These are phyloP conservation scores for Amyloporia xantha DNA, from an alignment of 768 basidiomycete species.

Conservation along the genomic window DNA sequence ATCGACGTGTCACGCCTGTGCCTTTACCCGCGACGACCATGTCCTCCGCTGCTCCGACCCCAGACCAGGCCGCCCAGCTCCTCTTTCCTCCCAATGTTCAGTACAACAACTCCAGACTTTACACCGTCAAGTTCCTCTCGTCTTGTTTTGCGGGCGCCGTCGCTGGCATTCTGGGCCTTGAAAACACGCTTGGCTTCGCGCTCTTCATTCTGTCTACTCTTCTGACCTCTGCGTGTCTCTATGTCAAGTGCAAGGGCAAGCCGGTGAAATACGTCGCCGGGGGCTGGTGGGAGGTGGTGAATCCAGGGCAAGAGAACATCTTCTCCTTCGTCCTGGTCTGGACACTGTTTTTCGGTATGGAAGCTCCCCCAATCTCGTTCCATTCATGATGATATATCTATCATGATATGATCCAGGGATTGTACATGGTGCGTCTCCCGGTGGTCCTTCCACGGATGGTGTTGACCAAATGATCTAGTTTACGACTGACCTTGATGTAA, in stretches of 20 bases:
- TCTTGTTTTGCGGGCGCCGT: conserved; percentile 83
- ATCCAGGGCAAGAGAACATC: conserved; percentile 84
- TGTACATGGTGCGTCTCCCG: conserved; percentile 37
- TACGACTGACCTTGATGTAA: conserved; percentile 24
- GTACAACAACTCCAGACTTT: conserved; percentile 50
- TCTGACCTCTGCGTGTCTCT: conserved; percentile 59
- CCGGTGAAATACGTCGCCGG: conserved; percentile 58
- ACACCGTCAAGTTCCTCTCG: conserved; percentile 71
- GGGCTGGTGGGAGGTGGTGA: conserved; percentile 62
- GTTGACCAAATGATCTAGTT: conserved; percentile 20
- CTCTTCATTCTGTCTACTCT: conserved; percentile 67
- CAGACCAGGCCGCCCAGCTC: conserved; percentile 46
- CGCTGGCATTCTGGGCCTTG: conserved; percentile 84
- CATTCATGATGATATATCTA: conserved; percentile 4
- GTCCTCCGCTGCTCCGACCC: conserved; percentile 31
- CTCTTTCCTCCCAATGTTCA: conserved; percentile 63
- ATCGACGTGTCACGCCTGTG: background rate
- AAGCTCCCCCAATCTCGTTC: background rate
- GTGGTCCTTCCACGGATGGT: too few species aligned
- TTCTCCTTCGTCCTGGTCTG: conserved; percentile 90
- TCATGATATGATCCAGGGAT: conserved; percentile 28
- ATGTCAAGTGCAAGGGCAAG: conserved; percentile 65
- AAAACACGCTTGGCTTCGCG: conserved; percentile 78
- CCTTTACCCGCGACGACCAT: conserved; percentile 15
- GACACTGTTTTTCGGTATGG: conserved; percentile 88